phyloP scores from a whole-genome alignment of 2,329 filamentous ascomycete genomes.

The Zymoseptoria tritici region DNA sequence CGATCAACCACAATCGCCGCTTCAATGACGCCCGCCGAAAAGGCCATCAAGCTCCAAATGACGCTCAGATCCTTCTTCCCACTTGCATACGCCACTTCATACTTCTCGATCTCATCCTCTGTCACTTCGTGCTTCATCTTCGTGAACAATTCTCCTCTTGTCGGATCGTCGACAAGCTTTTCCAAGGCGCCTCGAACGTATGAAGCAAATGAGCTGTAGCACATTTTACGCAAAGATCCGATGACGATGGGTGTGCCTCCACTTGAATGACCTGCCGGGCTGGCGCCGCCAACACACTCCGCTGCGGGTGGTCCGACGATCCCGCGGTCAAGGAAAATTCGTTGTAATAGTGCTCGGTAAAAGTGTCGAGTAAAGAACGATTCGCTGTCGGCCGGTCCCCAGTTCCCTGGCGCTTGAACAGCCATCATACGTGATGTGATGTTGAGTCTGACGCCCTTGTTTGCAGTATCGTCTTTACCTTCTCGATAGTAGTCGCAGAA shows the following conservation, averaged over 20 bases:
- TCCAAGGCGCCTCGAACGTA: conserved; percentile 75
- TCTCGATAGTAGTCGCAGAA: conserved; percentile 46
- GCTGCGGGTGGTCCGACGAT: conserved; percentile 55
- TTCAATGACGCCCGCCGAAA: conserved; percentile 82
- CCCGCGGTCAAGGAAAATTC: conserved; percentile 79
- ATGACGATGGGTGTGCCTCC: conserved; percentile 70
- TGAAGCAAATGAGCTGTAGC: conserved; percentile 64
- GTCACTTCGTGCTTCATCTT: conserved; percentile 60
- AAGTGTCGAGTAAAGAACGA: conserved; percentile 89
- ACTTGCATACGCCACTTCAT: conserved; percentile 57
- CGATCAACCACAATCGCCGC: conserved; percentile 84
- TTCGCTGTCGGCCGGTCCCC: conserved; percentile 73
- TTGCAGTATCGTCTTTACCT: conserved; percentile 20
- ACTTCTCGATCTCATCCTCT: conserved; percentile 66
- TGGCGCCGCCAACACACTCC: conserved; percentile 22
- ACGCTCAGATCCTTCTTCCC: conserved; percentile 76
- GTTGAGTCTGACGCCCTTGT: conserved; percentile 69
- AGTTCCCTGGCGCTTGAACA: conserved; percentile 89
- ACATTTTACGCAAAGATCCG: conserved; percentile 72
- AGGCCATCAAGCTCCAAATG: conserved; percentile 93
- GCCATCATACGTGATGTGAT: conserved; percentile 98
- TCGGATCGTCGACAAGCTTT: conserved; percentile 60
- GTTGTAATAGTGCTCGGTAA: conserved; percentile 82
- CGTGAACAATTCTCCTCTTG: conserved; percentile 38
- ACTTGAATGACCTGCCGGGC: conserved; percentile 29